Evolutionary conservation across 176 grass and related monocot genomes (phyloP).

Genomic region (Oryza glumipatula): DNA sequence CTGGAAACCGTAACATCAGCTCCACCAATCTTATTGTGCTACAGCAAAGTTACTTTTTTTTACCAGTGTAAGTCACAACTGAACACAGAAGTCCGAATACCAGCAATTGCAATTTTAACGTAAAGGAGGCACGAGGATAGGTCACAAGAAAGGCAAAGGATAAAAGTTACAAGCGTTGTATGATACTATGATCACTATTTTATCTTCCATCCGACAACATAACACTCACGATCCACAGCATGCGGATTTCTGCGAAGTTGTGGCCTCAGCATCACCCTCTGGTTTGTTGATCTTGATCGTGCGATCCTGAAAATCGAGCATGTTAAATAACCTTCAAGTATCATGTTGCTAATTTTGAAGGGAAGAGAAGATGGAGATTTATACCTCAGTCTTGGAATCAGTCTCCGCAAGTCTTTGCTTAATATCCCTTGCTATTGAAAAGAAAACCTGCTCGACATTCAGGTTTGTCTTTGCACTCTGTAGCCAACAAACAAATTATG

Average conservation of each 20-base stretch:
- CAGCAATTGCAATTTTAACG: slow-evolving; percentile 27
- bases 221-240: slow-evolving; percentile 51
- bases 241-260: slow-evolving; percentile 33
- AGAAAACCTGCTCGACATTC: slow-evolving; percentile 67
- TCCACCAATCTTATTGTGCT: neutral
- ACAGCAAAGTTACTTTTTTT: slow-evolving; percentile 17
- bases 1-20: neutral
- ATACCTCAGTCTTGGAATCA: slow-evolving; percentile 56
- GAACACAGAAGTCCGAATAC: slow-evolving; percentile 6
- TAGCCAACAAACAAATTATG: neutral
- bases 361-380: neutral
- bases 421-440: slow-evolving; percentile 60
- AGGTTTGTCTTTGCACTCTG: slow-evolving; percentile 64
- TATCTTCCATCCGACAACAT: slow-evolving; percentile 36
- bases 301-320: slow-evolving; percentile 41
- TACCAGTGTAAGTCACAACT: neutral
- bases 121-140: neutral
- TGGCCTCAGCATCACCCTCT: slow-evolving; percentile 35
- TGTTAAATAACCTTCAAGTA: neutral
- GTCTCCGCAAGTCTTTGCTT: slow-evolving; percentile 56
- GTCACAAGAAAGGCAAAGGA: slow-evolving; percentile 20
- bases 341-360: neutral
- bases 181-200: slow-evolving; percentile 35
- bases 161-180: slow-evolving; percentile 39
- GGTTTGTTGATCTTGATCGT: slow-evolving; percentile 62